Evolutionary conservation across 2,329 filamentous ascomycete species (phyloP), one percentile per base, ranked within the genome.

Genomic region (Calonectria pauciramosa): DNA sequence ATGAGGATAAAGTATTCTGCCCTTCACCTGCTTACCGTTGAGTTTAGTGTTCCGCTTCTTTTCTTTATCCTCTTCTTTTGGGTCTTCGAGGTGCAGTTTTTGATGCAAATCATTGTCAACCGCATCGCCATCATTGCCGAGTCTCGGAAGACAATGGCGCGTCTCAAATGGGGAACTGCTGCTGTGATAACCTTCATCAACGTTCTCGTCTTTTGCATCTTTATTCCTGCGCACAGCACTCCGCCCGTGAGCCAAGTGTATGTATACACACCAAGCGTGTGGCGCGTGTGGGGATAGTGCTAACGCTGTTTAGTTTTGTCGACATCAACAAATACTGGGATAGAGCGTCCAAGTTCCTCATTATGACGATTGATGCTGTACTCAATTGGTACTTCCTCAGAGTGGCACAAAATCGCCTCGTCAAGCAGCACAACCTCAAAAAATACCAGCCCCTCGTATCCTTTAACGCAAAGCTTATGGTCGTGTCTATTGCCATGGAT

Each of bases 41-140:
- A 0, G 10, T 9, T 16, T n/a, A 85, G 84, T 2, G 67, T 85
- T 0, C 82, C 83, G 0, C 77, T 85, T 0, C 73, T 86, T 3
- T 85, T 86, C 70, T 85, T 85, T 28, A 83, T 86, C 38, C 75
- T 86, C 0, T 77, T 85, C 71, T 75, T 87, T 73, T 88, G 87
- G 86, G 84, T 86, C 0, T 84, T 88, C 32, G 82, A 89, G 72
- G 86, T 90, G 18, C 89, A 90, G 73, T 82, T 90, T 3, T 76
- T 90, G 4, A 86, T 90, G 82, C 89, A 90, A 76, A 90, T 91
- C 51, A 90, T 91, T 76, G 87, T 90, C 79, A 91, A 90, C 76
- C 86, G 89, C 64, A 87, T 90, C 23, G 85, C 86, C 0, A 85
- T 91, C 51, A 86, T 91, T 47, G 84, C 87, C 16, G 85, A 88